phyloP scores from a whole-genome alignment of 805 yeast species.

The Candida endomychidarum region DNA sequence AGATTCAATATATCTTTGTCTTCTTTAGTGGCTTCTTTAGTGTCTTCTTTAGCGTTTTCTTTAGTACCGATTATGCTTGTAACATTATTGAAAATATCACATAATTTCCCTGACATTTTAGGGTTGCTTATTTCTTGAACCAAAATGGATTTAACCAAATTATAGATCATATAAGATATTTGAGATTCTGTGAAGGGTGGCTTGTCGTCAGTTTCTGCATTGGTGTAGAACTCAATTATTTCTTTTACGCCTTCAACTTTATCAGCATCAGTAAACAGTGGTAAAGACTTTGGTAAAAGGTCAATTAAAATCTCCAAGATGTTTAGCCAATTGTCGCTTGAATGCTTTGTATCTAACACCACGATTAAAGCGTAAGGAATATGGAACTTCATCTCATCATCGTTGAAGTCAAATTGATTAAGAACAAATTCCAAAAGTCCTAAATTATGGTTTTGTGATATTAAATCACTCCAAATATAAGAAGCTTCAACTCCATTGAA shows the following conservation, averaged over 20 bases:
- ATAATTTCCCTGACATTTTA: slow-evolving; percentile 18
- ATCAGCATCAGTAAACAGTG: slow-evolving; percentile 6
- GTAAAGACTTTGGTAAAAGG: slow-evolving; percentile 62
- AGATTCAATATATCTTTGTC: slow-evolving; percentile 14
- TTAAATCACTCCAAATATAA: slow-evolving; percentile 70
- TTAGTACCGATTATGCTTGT: slow-evolving; percentile 21
- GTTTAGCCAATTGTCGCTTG: slow-evolving; percentile 31
- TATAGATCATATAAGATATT: slow-evolving; percentile 20
- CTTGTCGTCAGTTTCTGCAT: slow-evolving; percentile 5
- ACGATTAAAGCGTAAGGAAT: slow-evolving; percentile 67
- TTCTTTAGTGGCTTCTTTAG: slow-evolving; percentile 9
- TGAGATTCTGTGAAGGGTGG: slow-evolving; percentile 18
- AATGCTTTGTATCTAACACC: slow-evolving; percentile 27
- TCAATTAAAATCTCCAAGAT: slow-evolving; percentile 47
- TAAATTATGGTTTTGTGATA: slow-evolving; percentile 31
- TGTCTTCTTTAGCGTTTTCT: no score
- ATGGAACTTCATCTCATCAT: slow-evolving; percentile 85
- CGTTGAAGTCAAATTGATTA: slow-evolving; percentile 68
- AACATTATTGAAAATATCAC: slow-evolving; percentile 21
- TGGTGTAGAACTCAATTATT: not conserved
- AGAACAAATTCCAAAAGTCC: slow-evolving; percentile 58
- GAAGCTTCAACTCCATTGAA: slow-evolving; percentile 86
- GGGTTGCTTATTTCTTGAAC: slow-evolving; percentile 17
- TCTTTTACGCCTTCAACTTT: not conserved
- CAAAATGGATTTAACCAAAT: slow-evolving; percentile 19